phyloP scores from a whole-genome alignment of 495 filamentous ascomycete species.

The Neurospora tetraspora region DNA sequence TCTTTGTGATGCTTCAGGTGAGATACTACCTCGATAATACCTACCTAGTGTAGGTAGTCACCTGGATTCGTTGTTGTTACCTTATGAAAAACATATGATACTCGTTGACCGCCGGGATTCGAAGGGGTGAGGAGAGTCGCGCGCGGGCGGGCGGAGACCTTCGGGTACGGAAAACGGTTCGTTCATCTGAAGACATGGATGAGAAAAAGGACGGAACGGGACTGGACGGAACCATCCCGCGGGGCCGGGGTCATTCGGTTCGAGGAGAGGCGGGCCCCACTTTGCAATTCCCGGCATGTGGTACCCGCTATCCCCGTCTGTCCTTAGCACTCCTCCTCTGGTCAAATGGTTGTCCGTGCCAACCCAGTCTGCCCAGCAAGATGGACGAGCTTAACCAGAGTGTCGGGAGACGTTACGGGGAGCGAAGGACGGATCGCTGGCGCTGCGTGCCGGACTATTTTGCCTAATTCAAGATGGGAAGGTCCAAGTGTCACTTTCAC shows the following conservation, averaged over 20 bases:
- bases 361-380: background rate
- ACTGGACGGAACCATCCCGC: background rate
- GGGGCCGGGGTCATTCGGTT: background rate
- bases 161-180: background rate
- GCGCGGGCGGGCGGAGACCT: background rate
- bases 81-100: background rate
- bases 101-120: background rate
- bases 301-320: background rate
- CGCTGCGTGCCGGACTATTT: background rate
- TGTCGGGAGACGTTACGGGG: constrained; percentile 2
- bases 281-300: background rate
- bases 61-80: background rate
- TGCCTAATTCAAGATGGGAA: background rate
- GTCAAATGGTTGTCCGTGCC: background rate
- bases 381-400: constrained; percentile 3
- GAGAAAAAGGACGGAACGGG: background rate
- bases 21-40: background rate
- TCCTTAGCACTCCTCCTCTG: background rate
- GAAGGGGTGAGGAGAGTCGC: background rate
- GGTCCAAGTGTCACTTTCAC: constrained; percentile 1
- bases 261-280: background rate
- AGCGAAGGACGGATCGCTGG: background rate
- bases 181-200: background rate
- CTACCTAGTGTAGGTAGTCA: background rate
- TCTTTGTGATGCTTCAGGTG: background rate